These are phyloP conservation scores for Boletus tomentosulus DNA, from an alignment of 768 basidiomycete genomes.

Conservation along the genomic window DNA sequence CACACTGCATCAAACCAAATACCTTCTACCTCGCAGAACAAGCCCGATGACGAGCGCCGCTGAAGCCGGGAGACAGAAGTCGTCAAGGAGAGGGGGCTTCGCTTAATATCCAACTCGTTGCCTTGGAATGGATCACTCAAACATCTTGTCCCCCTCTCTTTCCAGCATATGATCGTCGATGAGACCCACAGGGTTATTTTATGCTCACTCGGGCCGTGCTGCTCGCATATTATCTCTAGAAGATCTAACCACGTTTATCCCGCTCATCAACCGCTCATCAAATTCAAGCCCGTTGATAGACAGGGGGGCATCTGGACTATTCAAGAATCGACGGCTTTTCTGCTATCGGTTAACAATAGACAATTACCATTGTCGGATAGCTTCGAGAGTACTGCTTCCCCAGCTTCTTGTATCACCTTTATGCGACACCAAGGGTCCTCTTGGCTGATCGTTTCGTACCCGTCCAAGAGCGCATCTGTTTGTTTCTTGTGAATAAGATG, in stretches of 20 bases:
- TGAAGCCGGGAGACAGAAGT: conserved; percentile 1
- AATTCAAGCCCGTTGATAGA: neutral
- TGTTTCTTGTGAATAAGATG: neutral
- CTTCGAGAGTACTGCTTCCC: neutral
- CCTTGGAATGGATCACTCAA: conserved; percentile 2
- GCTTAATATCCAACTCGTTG: conserved; percentile 1
- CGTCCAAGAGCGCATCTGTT: neutral
- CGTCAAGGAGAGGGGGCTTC: conserved; percentile 1
- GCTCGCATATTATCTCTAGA: neutral
- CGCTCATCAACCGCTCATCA: neutral
- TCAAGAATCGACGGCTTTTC: neutral
- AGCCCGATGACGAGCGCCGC: neutral
- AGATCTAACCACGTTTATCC: neutral
- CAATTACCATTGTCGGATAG: neutral
- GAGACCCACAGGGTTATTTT: neutral
- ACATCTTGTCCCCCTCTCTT: neutral
- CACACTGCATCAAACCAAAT: neutral
- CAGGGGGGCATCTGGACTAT: neutral
- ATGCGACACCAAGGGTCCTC: neutral
- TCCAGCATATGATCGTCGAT: neutral
- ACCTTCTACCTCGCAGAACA: neutral
- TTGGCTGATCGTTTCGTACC: neutral
- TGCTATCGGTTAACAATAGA: neutral
- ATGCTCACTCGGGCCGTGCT: neutral
- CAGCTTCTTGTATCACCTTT: neutral